phyloP scores from a whole-genome alignment of 2,329 filamentous ascomycete genomes.

The Alternaria sp. region DNA sequence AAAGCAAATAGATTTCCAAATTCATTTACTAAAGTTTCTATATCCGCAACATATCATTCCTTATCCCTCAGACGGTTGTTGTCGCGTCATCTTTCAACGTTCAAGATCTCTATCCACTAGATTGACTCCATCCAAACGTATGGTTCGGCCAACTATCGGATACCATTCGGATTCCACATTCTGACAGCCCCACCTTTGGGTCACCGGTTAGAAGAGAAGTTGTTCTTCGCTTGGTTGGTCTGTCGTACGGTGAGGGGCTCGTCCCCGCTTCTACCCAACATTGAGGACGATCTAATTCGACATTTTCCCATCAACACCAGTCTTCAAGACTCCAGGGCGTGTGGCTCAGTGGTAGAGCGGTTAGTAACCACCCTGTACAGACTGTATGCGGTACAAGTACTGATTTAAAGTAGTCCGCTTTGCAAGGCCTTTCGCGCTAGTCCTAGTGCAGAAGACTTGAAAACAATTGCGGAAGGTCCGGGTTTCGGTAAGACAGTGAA shows the following conservation, averaged over 20 bases:
- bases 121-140: not conserved
- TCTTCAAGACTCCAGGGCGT: slow-evolving; percentile 21
- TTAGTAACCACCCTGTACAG: too few relatives aligned
- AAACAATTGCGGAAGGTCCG: slow-evolving; percentile 36
- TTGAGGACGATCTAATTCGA: accelerated
- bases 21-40: too few relatives aligned
- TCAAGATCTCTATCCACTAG: not conserved
- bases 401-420: too few relatives aligned
- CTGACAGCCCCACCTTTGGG: not conserved
- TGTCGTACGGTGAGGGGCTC: not conserved
- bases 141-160: not conserved
- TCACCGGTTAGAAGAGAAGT: not conserved
- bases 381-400: too few relatives aligned
- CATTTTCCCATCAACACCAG: not conserved
- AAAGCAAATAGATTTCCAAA: too few relatives aligned
- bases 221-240: not conserved
- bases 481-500: slow-evolving; percentile 28
- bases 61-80: too few relatives aligned
- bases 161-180: not conserved
- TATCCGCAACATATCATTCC: too few relatives aligned
- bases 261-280: not conserved
- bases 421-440: slow-evolving; percentile 20
- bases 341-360: slow-evolving; percentile 48
- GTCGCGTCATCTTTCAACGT: not conserved
- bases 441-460: not conserved